These are phyloP conservation scores for Dacryopinax primogenitus DNA, from an alignment of 768 basidiomycete species.

Conservation along the genomic window DNA sequence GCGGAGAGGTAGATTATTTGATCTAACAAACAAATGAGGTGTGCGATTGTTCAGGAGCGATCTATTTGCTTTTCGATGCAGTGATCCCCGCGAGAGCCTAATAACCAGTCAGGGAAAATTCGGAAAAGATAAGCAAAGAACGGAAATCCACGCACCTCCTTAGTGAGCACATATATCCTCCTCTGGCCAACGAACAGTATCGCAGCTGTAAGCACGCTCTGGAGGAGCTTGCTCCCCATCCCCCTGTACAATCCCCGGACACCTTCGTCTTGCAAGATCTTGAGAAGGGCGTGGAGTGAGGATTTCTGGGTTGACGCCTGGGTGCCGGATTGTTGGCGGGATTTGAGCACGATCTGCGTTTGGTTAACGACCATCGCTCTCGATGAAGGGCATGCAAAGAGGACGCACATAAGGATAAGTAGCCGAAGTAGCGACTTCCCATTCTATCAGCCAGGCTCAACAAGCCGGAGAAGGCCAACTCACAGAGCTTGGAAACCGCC, in stretches of 20 bases:
- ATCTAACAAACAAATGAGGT: too few species aligned
- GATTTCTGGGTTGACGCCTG: slow-evolving; percentile 60
- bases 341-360: slow-evolving; percentile 46
- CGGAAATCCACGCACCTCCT: slow-evolving; percentile 21
- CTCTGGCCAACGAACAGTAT: slow-evolving; percentile 86
- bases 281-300: slow-evolving; percentile 58
- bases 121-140: too few species aligned
- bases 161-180: slow-evolving; percentile 35
- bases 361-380: background rate
- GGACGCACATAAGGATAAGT: slow-evolving; percentile 64
- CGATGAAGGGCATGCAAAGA: background rate
- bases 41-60: too few species aligned
- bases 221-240: slow-evolving; percentile 72
- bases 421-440: slow-evolving; percentile 33
- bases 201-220: slow-evolving; percentile 85
- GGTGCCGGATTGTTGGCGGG: slow-evolving; percentile 63
- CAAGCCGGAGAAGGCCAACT: slow-evolving; percentile 1
- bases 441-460: background rate
- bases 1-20: too few species aligned
- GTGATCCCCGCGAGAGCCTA: too few species aligned
- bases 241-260: slow-evolving; percentile 78
- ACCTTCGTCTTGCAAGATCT: slow-evolving; percentile 68
- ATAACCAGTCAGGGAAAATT: too few species aligned
- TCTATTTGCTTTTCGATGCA: too few species aligned
- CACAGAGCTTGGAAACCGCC: slow-evolving; percentile 71